Conservation (phyloP, 2,329 filamentous ascomycete species). For the Ascochyta clinopodiicola region DNA sequence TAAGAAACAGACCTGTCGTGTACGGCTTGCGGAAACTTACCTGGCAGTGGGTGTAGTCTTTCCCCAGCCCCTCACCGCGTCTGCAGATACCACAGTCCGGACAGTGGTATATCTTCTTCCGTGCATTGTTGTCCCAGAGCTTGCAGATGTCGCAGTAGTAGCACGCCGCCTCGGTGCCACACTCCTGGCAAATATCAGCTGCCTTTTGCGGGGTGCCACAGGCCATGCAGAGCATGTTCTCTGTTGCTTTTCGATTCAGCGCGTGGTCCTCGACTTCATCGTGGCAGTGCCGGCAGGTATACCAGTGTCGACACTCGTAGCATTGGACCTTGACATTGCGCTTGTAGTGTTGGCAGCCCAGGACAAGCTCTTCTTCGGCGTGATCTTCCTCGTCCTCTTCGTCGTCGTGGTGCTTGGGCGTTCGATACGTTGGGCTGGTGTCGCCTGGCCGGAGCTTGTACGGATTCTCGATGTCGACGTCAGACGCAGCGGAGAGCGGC, state of each 20-base stretch:
- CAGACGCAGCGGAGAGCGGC: conserved; percentile 42
- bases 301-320: conserved; percentile 87
- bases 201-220: conserved; percentile 86
- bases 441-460: conserved; percentile 46
- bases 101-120: conserved; percentile 95
- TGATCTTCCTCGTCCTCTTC: conserved; percentile 59
- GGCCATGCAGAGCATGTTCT: conserved; percentile 97
- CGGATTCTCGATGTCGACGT: conserved; percentile 42
- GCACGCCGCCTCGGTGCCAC: conserved; percentile 77
- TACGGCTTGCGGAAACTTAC: conserved; percentile 54
- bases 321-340: conserved; percentile 97
- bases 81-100: conserved; percentile 95
- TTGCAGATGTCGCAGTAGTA: conserved; percentile 97
- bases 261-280: conserved; percentile 80
- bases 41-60: conserved; percentile 99
- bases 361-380: conserved; percentile 53
- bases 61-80: conserved; percentile 86
- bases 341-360: conserved; percentile 92
- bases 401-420: conserved; percentile 17
- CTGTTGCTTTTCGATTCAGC: conserved; percentile 81
- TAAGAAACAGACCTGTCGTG: conserved; percentile 16
- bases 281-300: conserved; percentile 93
- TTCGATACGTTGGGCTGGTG: conserved; percentile 40
- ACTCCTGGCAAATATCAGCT: conserved; percentile 77
- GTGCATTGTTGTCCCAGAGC: conserved; percentile 92